Evolutionary conservation across 345 rosid genomes (phyloP).

Genomic region (Murraya koenigii): DNA sequence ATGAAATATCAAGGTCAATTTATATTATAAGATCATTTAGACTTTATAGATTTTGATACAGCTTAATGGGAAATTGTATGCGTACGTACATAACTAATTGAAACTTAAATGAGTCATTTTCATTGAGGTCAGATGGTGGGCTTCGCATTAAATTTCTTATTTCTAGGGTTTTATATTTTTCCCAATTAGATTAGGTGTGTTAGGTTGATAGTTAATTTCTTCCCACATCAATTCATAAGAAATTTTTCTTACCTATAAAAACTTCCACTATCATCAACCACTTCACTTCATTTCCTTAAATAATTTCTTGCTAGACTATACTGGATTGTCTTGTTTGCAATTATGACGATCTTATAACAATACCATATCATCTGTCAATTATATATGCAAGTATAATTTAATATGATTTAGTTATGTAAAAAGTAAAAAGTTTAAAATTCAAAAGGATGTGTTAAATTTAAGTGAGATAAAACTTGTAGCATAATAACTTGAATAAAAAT

Average conservation of each 20-base stretch:
- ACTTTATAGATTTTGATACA: slow-evolving; percentile 6
- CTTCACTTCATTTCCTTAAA: background rate
- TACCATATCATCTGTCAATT: too few species aligned
- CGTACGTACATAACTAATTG: background rate
- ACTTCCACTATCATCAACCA: slow-evolving; percentile 1
- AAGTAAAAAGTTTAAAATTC: too few species aligned
- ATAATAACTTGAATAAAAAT: too few species aligned
- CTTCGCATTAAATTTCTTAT: too few species aligned
- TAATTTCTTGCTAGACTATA: too few species aligned
- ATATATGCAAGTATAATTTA: too few species aligned
- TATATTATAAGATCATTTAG: background rate
- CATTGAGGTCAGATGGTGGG: background rate
- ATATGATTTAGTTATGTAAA: too few species aligned
- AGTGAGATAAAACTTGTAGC: too few species aligned
- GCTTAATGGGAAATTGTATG: background rate
- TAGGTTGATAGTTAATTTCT: slow-evolving; percentile 21
- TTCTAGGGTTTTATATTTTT: background rate
- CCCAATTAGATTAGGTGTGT: slow-evolving; percentile 22
- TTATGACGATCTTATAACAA: too few species aligned
- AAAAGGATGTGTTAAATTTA: too few species aligned
- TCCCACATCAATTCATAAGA: background rate
- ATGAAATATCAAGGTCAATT: background rate
- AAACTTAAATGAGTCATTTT: background rate
- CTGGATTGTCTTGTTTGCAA: too few species aligned
- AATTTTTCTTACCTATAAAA: background rate